Evolutionary conservation across 768 basidiomycete species (phyloP), one percentile per base, ranked within the genome.

Genomic region (Dacryopinax spathularia): DNA sequence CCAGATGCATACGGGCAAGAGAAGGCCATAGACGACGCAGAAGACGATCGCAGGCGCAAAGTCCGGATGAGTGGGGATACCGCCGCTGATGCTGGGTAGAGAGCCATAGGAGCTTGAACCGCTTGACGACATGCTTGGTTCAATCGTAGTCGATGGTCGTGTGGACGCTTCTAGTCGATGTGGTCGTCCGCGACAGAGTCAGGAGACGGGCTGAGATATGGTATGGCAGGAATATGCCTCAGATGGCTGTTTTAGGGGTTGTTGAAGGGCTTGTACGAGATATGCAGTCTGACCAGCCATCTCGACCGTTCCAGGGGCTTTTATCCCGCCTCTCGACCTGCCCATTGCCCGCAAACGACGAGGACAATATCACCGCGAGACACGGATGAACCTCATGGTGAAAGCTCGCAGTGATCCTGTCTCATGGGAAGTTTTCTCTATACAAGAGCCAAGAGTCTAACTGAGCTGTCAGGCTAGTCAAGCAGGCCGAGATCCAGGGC

Each of bases 1-100:
- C 62, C 73, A 75, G 33, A 75, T 33, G 39, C 72, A 70, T 22
- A 79, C 59, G 6, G 78, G 78, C 1, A 77, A 33, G 9, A 79
- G 68, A 2, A 73, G 34, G 13, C 67, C 75, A 69, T 79, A 79
- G n/a, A 79, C 68, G 4, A 73, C 66, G 13, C 74, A 73, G 66
- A 79, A 79, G 5, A 79, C 9, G 27, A 80, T 72, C 0, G 79
- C 78, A 48, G 79, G 77, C 5, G 69, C 76, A 64, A 79, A 76
- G 65, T 81, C 80, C 4, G 65, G 65, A 15, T 71, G 67, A 16
- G 76, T 67, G 20, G 73, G 66, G 16, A 74, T 73, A 4, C 80
- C 80, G 6, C 80, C 79, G 48, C 48, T 56, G 48, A 56, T 56
- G 48, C 18, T 56, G 29, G 48, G 48, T 18, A 56, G 48, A 31